Conservation (phyloP, 164 flowering plant species). For the Vitis riparia region DNA sequence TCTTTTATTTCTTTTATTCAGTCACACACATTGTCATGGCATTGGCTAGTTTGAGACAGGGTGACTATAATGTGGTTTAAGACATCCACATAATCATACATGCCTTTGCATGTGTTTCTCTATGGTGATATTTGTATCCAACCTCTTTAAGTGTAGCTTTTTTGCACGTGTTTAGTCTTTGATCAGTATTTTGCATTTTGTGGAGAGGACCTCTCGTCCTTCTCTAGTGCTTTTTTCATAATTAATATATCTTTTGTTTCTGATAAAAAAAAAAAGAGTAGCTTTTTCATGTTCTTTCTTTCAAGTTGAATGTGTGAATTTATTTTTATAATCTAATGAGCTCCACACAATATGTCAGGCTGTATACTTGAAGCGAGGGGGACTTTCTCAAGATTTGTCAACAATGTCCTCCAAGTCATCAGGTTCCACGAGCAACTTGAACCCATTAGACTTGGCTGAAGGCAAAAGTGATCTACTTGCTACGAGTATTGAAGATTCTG, state of each 20-base stretch:
- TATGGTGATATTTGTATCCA: too few species aligned
- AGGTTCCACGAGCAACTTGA: slow-evolving; percentile 31
- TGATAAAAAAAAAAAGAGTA: too few species aligned
- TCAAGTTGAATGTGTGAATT: not conserved
- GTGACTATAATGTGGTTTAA: not conserved
- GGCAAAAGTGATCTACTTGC: slow-evolving; percentile 45
- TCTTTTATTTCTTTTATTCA: not conserved
- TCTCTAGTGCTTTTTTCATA: too few species aligned
- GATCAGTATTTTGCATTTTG: too few species aligned
- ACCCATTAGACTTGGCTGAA: slow-evolving; percentile 41
- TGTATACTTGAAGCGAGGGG: slow-evolving; percentile 70
- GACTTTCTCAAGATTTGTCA: slow-evolving; percentile 30
- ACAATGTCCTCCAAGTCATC: slow-evolving; percentile 30
- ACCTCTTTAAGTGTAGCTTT: too few species aligned
- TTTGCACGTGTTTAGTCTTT: too few species aligned
- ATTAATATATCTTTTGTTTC: too few species aligned
- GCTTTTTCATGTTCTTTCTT: too few species aligned
- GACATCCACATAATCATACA: not conserved
- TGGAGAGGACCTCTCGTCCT: too few species aligned
- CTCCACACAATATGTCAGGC: slow-evolving; percentile 38
- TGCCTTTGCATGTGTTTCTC: too few species aligned
- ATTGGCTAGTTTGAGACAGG: too few species aligned
- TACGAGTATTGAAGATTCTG: slow-evolving; percentile 41
- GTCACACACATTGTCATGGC: not conserved
- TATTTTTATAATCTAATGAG: not conserved